phyloP scores from a whole-genome alignment of 2,329 filamentous ascomycete genomes.

The Trichoderma breve region DNA sequence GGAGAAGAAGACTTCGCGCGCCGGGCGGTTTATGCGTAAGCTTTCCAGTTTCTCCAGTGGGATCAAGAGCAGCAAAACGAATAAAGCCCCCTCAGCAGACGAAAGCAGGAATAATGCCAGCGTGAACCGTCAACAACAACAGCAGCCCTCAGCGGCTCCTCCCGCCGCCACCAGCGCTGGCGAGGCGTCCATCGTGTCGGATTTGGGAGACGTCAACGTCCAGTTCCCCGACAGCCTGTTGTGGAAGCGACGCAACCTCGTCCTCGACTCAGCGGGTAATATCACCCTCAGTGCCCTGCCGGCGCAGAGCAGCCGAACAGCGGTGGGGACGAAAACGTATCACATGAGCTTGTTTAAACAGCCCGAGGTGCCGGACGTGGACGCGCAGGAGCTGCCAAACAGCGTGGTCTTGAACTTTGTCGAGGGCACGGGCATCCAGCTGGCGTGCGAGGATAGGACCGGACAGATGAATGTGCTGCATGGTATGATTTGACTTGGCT shows the following conservation, averaged over 20 bases:
- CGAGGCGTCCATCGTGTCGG: slow-evolving; percentile 53
- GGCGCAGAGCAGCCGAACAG: slow-evolving; percentile 51
- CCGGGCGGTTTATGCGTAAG: slow-evolving; percentile 58
- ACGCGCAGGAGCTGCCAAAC: slow-evolving; percentile 88
- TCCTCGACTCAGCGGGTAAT: slow-evolving; percentile 79
- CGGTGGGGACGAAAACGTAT: slow-evolving; percentile 66
- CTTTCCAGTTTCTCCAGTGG: slow-evolving; percentile 53
- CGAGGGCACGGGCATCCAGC: slow-evolving; percentile 59
- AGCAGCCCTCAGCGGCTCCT: slow-evolving; percentile 30
- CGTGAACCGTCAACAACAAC: slow-evolving; percentile 17
- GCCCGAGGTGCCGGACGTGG: slow-evolving; percentile 82
- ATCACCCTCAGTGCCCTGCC: slow-evolving; percentile 69
- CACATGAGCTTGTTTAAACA: slow-evolving; percentile 79
- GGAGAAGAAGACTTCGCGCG: slow-evolving; percentile 51
- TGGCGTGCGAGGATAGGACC: slow-evolving; percentile 61
- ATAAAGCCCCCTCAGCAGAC: slow-evolving; percentile 44
- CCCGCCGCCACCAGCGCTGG: slow-evolving; percentile 23
- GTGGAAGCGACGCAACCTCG: slow-evolving; percentile 91
- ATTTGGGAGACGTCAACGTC: slow-evolving; percentile 88
- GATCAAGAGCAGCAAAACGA: slow-evolving; percentile 45
- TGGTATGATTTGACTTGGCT: slow-evolving; percentile 44
- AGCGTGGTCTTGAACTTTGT: slow-evolving; percentile 66
- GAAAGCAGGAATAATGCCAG: slow-evolving; percentile 11
- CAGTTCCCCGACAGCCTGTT: slow-evolving; percentile 95
- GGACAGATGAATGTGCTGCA: slow-evolving; percentile 56